Evolutionary conservation across 345 rosid genomes (phyloP).

Genomic region (Heritiera littoralis): DNA sequence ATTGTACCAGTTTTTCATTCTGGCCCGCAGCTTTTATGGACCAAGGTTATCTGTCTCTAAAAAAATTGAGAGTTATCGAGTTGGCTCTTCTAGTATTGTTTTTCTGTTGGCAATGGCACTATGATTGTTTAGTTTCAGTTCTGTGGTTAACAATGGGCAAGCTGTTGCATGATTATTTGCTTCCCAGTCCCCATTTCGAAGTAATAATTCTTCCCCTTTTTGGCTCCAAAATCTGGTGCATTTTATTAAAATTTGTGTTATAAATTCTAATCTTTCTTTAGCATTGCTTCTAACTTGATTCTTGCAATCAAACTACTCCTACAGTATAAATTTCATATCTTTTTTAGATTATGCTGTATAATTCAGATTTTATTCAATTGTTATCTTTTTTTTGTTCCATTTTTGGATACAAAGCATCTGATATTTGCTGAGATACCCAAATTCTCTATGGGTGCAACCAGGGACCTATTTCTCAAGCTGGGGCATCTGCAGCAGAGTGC

Average conservation of each 20-base stretch:
- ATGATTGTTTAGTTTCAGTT: slow-evolving; percentile 8
- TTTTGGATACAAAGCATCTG: too few species aligned
- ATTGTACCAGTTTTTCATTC: slow-evolving; percentile 19
- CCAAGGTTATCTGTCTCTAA: slow-evolving; percentile 3
- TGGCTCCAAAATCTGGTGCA: neutral
- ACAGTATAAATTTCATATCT: too few species aligned
- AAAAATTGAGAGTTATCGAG: slow-evolving; percentile 5
- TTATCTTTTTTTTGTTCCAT: too few species aligned
- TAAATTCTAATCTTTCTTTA: neutral
- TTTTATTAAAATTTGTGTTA: neutral
- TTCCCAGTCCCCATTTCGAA: slow-evolving; percentile 9
- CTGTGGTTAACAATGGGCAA: neutral
- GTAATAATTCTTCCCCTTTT: slow-evolving; percentile 7
- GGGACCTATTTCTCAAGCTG: neutral
- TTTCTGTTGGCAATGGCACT: neutral
- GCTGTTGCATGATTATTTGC: slow-evolving; percentile 12
- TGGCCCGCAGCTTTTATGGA: slow-evolving; percentile 25
- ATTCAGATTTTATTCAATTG: too few species aligned
- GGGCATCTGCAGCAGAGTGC: neutral
- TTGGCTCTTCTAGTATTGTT: neutral
- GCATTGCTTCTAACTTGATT: neutral
- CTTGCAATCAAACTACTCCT: neutral
- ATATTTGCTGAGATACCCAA: too few species aligned
- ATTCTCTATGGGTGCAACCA: too few species aligned
- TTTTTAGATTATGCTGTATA: too few species aligned